Conservation (phyloP, 495 filamentous ascomycete genomes). For the Talaromyces adpressus region DNA sequence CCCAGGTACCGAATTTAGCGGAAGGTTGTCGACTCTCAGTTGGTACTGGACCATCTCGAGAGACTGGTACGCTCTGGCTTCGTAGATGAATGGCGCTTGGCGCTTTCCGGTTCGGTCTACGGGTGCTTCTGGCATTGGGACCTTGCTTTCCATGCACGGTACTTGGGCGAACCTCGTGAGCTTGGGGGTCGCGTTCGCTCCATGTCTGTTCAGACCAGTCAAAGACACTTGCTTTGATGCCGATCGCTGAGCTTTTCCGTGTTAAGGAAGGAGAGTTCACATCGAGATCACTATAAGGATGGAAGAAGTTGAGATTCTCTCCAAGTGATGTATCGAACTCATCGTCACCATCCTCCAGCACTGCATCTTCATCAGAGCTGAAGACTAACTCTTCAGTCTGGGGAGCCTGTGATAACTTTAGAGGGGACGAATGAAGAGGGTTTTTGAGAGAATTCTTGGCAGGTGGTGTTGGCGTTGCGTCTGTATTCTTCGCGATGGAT, state of each 20-base stretch:
- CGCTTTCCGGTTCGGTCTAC: conserved; percentile 64
- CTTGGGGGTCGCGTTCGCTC: conserved; percentile 40
- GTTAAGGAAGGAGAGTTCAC: background rate
- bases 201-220: conserved; percentile 76
- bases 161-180: conserved; percentile 63
- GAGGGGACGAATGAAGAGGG: background rate
- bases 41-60: conserved; percentile 49
- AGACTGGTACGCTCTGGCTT: conserved; percentile 92
- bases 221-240: conserved; percentile 47
- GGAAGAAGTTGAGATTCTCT: background rate
- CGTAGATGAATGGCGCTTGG: conserved; percentile 75
- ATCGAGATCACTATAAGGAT: background rate
- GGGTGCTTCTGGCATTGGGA: conserved; percentile 63
- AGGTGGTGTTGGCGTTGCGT: conserved; percentile 5
- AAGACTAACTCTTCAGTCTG: background rate
- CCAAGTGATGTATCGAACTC: conserved; percentile 1
- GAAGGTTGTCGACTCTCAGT: conserved; percentile 53
- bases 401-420: background rate
- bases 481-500: conserved; percentile 1
- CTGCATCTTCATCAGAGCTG: background rate
- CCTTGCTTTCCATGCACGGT: conserved; percentile 90
- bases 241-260: conserved; percentile 18
- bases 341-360: background rate
- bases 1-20: conserved; percentile 86
- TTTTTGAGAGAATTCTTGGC: background rate